Percentiles rank a stretch among this genome's conserved stretches.
Evolutionary conservation across 192 early-diverging fungal species (phyloP).

Genomic region (Gryganskiella cystojenkinii): DNA sequence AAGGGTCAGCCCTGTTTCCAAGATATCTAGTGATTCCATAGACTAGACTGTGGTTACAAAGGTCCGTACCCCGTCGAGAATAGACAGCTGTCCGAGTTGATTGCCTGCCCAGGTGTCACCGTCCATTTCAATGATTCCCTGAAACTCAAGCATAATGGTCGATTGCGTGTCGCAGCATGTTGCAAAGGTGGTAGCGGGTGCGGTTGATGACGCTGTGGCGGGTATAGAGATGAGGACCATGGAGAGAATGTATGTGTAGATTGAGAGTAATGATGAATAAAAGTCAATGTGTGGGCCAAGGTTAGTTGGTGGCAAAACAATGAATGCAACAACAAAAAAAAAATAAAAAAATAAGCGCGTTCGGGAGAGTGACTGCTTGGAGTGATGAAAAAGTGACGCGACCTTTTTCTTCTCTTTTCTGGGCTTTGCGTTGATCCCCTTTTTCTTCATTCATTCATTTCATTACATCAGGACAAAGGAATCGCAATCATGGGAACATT

Average conservation of each 20-base stretch:
- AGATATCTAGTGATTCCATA: not conserved
- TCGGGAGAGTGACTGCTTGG: too few species aligned
- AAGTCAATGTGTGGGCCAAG: too few species aligned
- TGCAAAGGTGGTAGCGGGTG: constrained; percentile 8
- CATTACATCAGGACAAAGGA: too few species aligned
- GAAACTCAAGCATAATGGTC: constrained; percentile 40
- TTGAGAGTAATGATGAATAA: too few species aligned
- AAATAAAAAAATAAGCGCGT: too few species aligned
- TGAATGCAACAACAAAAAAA: too few species aligned
- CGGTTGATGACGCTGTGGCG: not conserved
- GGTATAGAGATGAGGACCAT: constrained; percentile 53
- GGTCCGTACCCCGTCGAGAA: constrained; percentile 35
- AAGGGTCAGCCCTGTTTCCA: not conserved
- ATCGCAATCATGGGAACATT: constrained; percentile 36
- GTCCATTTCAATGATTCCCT: constrained; percentile 47
- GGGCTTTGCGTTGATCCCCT: too few species aligned
- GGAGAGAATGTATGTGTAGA: not conserved
- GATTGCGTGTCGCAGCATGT: constrained; percentile 35
- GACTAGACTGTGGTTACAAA: not conserved
- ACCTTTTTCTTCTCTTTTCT: too few species aligned
- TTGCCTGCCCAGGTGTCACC: constrained; percentile 39
- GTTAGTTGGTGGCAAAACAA: too few species aligned
- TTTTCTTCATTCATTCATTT: too few species aligned
- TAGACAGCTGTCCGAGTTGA: constrained; percentile 40
- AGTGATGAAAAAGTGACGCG: too few species aligned